Conservation (phyloP, 129 eudicot genomes). For the Ambrosia trifida region DNA sequence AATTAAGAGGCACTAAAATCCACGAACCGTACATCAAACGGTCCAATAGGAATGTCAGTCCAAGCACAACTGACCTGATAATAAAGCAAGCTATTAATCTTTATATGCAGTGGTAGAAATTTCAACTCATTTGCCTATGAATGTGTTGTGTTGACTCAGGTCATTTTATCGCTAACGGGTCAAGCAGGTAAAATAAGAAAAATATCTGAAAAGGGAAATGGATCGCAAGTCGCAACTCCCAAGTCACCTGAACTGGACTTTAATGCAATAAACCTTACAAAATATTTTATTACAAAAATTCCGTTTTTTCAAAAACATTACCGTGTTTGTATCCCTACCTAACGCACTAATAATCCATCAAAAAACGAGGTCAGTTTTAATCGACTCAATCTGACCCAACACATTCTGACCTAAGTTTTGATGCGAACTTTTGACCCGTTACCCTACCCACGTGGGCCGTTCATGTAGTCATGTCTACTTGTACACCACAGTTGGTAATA, state of each 20-base stretch:
- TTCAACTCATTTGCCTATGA: neutral
- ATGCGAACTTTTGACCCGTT: conserved; percentile 6
- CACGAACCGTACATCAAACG: conserved; percentile 87
- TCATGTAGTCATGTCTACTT: neutral
- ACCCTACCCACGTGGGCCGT: neutral
- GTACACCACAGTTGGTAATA: conserved; percentile 7
- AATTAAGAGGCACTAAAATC: conserved; percentile 90
- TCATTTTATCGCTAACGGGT: conserved; percentile 2
- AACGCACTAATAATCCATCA: neutral
- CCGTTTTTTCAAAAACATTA: neutral
- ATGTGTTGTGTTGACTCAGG: neutral
- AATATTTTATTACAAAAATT: neutral
- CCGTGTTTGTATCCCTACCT: neutral
- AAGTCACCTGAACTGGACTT: neutral
- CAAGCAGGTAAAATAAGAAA: neutral
- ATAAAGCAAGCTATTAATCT: conserved; percentile 15
- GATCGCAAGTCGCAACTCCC: neutral
- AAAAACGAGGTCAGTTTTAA: neutral
- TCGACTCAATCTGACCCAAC: neutral
- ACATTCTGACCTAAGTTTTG: neutral
- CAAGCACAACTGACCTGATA: conserved; percentile 68
- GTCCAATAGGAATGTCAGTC: conserved; percentile 65
- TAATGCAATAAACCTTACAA: neutral
- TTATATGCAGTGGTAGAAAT: neutral
- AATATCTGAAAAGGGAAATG: neutral